Conservation (phyloP, 192 early-diverging fungal species). For the Backusella mclennaniae region DNA sequence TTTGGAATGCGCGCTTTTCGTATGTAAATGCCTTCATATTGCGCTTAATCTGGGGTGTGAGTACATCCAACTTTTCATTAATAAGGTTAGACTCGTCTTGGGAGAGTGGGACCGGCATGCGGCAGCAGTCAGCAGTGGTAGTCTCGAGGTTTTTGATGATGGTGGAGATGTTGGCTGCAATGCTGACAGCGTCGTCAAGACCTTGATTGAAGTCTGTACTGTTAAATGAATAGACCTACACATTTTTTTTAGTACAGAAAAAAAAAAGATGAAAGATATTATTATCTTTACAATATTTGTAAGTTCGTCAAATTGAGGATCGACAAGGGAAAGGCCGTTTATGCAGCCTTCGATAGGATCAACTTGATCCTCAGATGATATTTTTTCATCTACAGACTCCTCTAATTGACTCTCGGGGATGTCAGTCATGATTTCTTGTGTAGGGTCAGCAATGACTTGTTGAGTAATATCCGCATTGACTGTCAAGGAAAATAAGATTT, state of each 20-base stretch:
- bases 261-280: neutral
- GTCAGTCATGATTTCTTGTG: neutral
- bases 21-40: conserved; percentile 5
- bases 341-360: conserved; percentile 1
- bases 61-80: neutral
- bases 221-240: conserved; percentile 3
- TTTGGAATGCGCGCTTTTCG: neutral
- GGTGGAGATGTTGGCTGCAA: neutral
- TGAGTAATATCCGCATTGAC: neutral
- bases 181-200: neutral
- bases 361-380: neutral
- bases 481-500: neutral
- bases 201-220: neutral
- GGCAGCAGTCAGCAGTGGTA: neutral
- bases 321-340: neutral
- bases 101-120: neutral
- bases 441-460: neutral
- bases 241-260: neutral
- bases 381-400: neutral
- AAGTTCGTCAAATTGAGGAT: neutral
- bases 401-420: neutral
- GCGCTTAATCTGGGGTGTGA: neutral
- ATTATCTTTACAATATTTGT: neutral
- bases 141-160: neutral
- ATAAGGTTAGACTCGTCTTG: neutral